Conservation (phyloP, 75 land plant genomes). For the Selaginella tamariscina region DNA sequence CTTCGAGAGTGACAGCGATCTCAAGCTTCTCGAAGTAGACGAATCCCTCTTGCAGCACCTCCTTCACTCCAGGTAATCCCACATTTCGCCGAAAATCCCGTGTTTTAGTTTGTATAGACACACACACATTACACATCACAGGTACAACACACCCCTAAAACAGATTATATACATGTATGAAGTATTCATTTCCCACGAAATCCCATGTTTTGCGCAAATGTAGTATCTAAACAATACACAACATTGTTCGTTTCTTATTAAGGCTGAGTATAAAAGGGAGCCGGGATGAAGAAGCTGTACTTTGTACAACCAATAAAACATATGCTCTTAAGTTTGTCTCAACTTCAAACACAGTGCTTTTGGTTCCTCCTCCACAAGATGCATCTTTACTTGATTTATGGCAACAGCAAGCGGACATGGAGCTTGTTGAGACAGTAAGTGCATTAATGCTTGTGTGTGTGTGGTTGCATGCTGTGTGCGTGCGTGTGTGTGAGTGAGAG, state of each 20-base stretch:
- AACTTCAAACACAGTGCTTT: constrained; percentile 76
- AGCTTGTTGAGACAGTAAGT: constrained; percentile 59
- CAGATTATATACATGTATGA: too few species aligned
- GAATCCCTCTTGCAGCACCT: constrained; percentile 58
- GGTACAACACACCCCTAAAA: too few species aligned
- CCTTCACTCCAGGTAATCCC: constrained; percentile 41
- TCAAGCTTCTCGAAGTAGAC: constrained; percentile 75
- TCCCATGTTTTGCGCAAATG: too few species aligned
- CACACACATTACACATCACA: too few species aligned
- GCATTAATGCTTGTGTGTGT: too few species aligned
- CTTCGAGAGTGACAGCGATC: constrained; percentile 56
- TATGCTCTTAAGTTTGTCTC: constrained; percentile 83
- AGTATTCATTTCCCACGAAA: too few species aligned
- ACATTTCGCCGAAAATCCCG: too few species aligned
- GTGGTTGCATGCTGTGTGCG: too few species aligned
- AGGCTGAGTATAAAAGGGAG: constrained; percentile 65
- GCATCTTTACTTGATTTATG: constrained; percentile 30
- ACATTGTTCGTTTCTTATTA: neutral
- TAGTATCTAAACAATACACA: too few species aligned
- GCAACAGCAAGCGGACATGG: constrained; percentile 67
- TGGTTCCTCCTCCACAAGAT: constrained; percentile 51
- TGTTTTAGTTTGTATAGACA: too few species aligned
- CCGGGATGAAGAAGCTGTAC: constrained; percentile 73
- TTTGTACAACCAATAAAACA: constrained; percentile 67
- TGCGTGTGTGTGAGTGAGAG: too few species aligned